Evolutionary conservation across 495 filamentous ascomycete genomes (phyloP), one percentile per base, ranked within the genome.

Genomic region (Emericellopsis terricola): DNA sequence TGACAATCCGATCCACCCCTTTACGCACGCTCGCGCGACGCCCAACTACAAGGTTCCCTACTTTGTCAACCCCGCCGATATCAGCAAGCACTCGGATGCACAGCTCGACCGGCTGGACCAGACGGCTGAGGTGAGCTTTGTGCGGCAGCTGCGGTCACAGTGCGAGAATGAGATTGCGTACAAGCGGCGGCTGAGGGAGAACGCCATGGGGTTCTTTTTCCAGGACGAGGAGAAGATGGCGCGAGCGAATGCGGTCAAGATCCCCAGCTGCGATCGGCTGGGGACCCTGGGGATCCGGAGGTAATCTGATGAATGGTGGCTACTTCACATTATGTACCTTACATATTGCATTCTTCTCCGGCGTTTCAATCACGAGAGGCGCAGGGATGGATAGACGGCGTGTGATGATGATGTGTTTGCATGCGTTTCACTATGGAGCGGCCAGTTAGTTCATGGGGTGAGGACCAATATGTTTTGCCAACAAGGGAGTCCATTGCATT

Each of bases 201-300:
- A 81, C 19, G 86, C 89, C 2, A 73, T 79, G 45, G 87, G 89
- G 9, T 94, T 82, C 79, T 85, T 96, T 46, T 81, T 69, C 55
- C 68, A 65, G 27, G 83, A 94, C 49, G 57, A 63, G 21, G 74
- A 75, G 34, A 81, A 81, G 64, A 71, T 94, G 73, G 54, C 52
- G 34, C 36, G 57, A 23, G 62, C 62, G 1, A 46, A 52, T 1
- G 36, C 44, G 3, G 59, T 47, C 24, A 46, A 59, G 29, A 59
- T 54, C 55, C 41, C 43, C 4, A 43, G 48, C 3, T 66, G 62
- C 39, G 41, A 43, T 29, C 48, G 59, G 27, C 38, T 64, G 37
- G 47, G 55, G 19, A 42, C 29, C 28, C 21, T 53, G 34, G 19
- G 26, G n/a, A 21, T 38, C 19, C 18, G 29, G 15, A 28, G 36